phyloP scores from a whole-genome alignment of 495 filamentous ascomycete species.

The Xylona heveae region DNA sequence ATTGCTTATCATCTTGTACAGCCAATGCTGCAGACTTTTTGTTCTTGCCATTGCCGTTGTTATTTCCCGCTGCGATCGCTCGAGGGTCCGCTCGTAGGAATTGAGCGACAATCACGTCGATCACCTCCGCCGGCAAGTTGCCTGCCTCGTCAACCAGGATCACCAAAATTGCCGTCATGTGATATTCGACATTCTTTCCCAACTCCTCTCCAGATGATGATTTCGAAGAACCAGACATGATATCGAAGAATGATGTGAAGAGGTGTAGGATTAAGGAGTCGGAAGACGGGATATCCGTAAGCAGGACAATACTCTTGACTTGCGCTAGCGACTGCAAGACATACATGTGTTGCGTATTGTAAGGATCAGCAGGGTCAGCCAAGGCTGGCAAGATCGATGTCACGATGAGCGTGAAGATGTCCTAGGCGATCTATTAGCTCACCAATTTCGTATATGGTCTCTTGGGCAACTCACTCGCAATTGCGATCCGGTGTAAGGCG shows the following conservation, averaged over 20 bases:
- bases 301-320: conserved; percentile 81
- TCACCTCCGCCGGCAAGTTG: conserved; percentile 56
- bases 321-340: conserved; percentile 74
- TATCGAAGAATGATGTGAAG: conserved; percentile 80
- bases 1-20: conserved; percentile 43
- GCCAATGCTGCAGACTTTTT: conserved; percentile 34
- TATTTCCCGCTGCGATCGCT: conserved; percentile 15
- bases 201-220: conserved; percentile 55
- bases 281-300: conserved; percentile 71
- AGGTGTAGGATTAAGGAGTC: conserved; percentile 58
- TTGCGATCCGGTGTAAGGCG: conserved; percentile 76
- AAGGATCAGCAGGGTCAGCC: conserved; percentile 70
- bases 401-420: conserved; percentile 82
- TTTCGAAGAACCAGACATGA: conserved; percentile 59
- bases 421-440: conserved; percentile 25
- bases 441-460: not conserved
- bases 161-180: conserved; percentile 70
- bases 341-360: conserved; percentile 81
- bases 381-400: conserved; percentile 65
- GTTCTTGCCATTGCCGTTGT: conserved; percentile 22
- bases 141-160: conserved; percentile 72
- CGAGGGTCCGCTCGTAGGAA: conserved; percentile 70
- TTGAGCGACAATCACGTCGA: conserved; percentile 90
- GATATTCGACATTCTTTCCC: conserved; percentile 75
- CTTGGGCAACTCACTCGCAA: conserved; percentile 45